Percentiles rank a stretch among this genome's conserved stretches.
Evolutionary conservation across 352 stramenopile genomes (phyloP).

Genomic region (Pythium monospermum): DNA sequence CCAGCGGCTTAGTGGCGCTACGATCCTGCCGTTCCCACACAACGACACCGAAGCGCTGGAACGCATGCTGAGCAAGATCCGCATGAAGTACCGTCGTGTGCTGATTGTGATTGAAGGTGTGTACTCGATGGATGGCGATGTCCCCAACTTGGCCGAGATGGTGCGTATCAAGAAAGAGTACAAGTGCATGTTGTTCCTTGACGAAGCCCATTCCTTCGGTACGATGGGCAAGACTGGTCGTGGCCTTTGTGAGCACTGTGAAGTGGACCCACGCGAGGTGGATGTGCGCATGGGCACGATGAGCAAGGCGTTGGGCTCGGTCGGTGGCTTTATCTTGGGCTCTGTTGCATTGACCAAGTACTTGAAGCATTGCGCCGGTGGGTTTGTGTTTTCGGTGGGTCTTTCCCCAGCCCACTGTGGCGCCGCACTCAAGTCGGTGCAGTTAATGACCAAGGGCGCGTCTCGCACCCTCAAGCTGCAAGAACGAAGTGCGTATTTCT

Average conservation of each 20-base stretch:
- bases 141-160: slow-evolving; percentile 24
- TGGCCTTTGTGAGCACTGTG: slow-evolving; percentile 29
- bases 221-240: slow-evolving; percentile 35
- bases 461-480: slow-evolving; percentile 60
- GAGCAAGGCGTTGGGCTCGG: slow-evolving; percentile 33
- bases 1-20: slow-evolving; percentile 68
- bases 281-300: slow-evolving; percentile 44
- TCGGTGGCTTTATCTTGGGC: slow-evolving; percentile 34
- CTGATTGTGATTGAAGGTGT: slow-evolving; percentile 41
- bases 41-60: slow-evolving; percentile 70
- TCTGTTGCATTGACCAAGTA: slow-evolving; percentile 27
- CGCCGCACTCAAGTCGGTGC: slow-evolving; percentile 61
- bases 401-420: slow-evolving; percentile 59
- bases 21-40: slow-evolving; percentile 73
- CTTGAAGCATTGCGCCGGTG: slow-evolving; percentile 33
- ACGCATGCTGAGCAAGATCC: slow-evolving; percentile 63
- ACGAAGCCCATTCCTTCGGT: slow-evolving; percentile 37
- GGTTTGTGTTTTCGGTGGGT: slow-evolving; percentile 45
- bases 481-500: slow-evolving; percentile 68
- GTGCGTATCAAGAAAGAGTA: slow-evolving; percentile 34
- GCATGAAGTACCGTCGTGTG: slow-evolving; percentile 70
- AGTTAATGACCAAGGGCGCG: slow-evolving; percentile 56
- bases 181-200: slow-evolving; percentile 32
- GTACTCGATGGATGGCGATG: slow-evolving; percentile 40
- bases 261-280: slow-evolving; percentile 24